These are phyloP conservation scores for Rhodotorula sp. DNA, from an alignment of 1,284 basidiomycete genomes.

Conservation along the genomic window DNA sequence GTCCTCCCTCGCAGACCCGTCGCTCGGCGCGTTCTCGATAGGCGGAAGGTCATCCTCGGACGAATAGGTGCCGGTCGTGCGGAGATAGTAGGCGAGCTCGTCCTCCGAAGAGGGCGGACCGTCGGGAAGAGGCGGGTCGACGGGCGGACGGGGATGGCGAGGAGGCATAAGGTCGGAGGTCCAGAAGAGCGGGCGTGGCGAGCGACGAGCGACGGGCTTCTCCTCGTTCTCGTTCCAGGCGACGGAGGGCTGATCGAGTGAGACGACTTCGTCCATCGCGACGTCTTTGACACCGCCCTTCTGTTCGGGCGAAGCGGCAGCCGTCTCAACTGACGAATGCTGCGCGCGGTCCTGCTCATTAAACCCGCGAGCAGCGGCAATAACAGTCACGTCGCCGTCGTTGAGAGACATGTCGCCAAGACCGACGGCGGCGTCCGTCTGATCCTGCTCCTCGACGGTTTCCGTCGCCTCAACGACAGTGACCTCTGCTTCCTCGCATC, in stretches of 20 bases:
- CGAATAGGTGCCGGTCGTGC: slow-evolving; percentile 18
- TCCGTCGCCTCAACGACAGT: no score
- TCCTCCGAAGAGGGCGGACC: slow-evolving; percentile 14
- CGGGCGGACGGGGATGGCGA: slow-evolving; percentile 8
- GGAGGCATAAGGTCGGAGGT: slow-evolving; percentile 11
- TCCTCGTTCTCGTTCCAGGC: background rate
- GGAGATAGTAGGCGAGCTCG: slow-evolving; percentile 30
- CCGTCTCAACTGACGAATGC: no score
- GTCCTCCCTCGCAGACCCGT: background rate
- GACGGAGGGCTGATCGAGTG: no score
- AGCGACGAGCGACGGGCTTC: background rate
- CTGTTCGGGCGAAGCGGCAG: background rate
- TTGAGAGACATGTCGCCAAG: no score
- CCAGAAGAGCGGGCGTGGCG: background rate
- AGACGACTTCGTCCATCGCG: background rate
- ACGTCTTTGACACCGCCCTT: background rate
- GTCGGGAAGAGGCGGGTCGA: background rate
- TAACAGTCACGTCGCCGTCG: background rate
- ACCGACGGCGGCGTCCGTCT: no score
- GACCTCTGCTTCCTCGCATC: no score
- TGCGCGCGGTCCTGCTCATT: background rate
- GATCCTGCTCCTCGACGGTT: no score
- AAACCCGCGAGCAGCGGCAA: background rate
- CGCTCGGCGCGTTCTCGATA: background rate
- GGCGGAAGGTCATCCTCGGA: slow-evolving; percentile 25